A percentile compares a stretch with the other conserved stretches of the same genome.
phyloP scores from a whole-genome alignment of 441 rosid genomes.

The Kokia cookei region DNA sequence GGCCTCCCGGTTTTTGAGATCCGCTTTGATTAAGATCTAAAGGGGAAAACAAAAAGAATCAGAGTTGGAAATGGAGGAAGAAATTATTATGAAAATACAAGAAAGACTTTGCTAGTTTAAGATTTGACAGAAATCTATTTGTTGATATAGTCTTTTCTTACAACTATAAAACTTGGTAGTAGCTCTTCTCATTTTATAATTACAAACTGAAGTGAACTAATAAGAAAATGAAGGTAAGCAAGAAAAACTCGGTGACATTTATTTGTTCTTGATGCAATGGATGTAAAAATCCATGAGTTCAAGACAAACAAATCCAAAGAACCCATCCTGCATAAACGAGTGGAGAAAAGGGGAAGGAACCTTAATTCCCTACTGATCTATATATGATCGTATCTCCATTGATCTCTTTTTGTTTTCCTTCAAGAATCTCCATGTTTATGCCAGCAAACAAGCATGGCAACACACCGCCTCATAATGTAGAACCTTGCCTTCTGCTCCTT shows the following conservation, averaged over 20 bases:
- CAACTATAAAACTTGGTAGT: slow-evolving; percentile 25
- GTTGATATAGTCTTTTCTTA: slow-evolving; percentile 31
- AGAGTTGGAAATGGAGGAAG: background rate
- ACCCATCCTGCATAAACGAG: slow-evolving; percentile 16
- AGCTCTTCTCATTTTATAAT: slow-evolving; percentile 31
- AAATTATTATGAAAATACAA: background rate
- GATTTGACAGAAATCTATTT: slow-evolving; percentile 1
- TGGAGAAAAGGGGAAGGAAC: background rate
- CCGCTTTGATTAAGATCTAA: slow-evolving; percentile 8
- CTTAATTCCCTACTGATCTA: slow-evolving; percentile 1
- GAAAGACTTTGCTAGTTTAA: background rate
- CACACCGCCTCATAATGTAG: slow-evolving; percentile 96
- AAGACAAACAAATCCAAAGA: slow-evolving; percentile 19
- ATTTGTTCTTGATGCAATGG: slow-evolving; percentile 18
- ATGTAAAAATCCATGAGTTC: slow-evolving; percentile 11
- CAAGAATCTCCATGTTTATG: slow-evolving; percentile 91
- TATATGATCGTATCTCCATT: background rate
- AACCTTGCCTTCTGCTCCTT: slow-evolving; percentile 95
- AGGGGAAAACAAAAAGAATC: background rate
- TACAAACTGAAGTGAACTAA: slow-evolving; percentile 24
- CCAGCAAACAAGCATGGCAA: slow-evolving; percentile 99
- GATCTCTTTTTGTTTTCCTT: background rate
- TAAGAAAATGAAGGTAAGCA: slow-evolving; percentile 1
- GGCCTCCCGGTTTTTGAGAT: slow-evolving; percentile 8
- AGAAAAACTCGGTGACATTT: slow-evolving; percentile 1